These are phyloP conservation scores for Cordyceps fumosorosea DNA, from an alignment of 2,329 filamentous ascomycete species.

Conservation along the genomic window DNA sequence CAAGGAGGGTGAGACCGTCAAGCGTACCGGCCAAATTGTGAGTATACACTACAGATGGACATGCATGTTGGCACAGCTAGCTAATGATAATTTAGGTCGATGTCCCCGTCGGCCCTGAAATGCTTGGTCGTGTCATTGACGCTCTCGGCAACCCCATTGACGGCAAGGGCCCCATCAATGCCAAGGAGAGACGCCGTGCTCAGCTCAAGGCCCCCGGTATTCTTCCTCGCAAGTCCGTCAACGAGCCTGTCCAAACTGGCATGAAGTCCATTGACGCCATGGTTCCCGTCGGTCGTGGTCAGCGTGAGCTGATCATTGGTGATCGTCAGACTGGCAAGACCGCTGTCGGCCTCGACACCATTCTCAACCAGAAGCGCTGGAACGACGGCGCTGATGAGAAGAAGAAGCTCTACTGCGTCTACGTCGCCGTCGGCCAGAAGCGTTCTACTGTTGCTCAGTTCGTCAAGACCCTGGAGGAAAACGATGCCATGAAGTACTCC, in stretches of 20 bases:
- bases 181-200: constrained; percentile 87
- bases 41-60: constrained; percentile 34
- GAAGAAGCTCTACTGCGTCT: constrained; percentile 99
- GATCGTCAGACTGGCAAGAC: constrained; percentile 99
- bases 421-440: constrained; percentile 99
- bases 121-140: constrained; percentile 97
- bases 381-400: constrained; percentile 79
- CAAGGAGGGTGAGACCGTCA: constrained; percentile 98
- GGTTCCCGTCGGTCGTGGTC: constrained; percentile 99
- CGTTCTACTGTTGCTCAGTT: constrained; percentile 98
- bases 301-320: constrained; percentile 99
- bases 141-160: constrained; percentile 99
- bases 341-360: constrained; percentile 93
- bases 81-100: constrained; percentile 60
- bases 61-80: constrained; percentile 1
- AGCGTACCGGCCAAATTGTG: constrained; percentile 99
- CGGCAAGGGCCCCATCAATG: constrained; percentile 95
- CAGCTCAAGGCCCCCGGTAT: constrained; percentile 99
- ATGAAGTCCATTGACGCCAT: constrained; percentile 99
- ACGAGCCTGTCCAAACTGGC: constrained; percentile 98
- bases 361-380: constrained; percentile 99
- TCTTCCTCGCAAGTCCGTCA: constrained; percentile 92
- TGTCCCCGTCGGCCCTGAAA: constrained; percentile 83
- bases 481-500: constrained; percentile 98
- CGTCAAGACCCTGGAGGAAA: constrained; percentile 99